Evolutionary conservation across 495 filamentous ascomycete genomes (phyloP).

Genomic region (Eremomyces bilateralis): DNA sequence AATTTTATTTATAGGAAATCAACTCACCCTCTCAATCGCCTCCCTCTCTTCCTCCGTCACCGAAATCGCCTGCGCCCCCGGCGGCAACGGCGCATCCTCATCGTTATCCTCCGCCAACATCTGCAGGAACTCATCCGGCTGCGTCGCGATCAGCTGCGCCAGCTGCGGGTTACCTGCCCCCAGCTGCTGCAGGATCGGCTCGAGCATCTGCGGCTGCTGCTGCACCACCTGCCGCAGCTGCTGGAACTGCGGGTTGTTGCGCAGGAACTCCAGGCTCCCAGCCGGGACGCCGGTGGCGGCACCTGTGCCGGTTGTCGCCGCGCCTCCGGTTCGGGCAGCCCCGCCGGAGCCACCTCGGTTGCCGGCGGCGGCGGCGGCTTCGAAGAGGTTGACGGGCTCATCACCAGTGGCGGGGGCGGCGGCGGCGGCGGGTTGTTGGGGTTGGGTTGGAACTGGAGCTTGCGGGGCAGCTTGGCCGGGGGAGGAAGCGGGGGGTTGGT

Average conservation of each 20-base stretch:
- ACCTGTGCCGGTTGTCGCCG: conserved; percentile 18
- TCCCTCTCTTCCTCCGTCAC: conserved; percentile 93
- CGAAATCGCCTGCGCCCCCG: conserved; percentile 68
- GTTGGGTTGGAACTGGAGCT: conserved; percentile 16
- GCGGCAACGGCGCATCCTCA: conserved; percentile 51
- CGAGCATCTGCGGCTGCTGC: conserved; percentile 92
- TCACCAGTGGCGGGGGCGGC: conserved; percentile 23
- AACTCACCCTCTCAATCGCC: conserved; percentile 81
- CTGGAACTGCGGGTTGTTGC: conserved; percentile 91
- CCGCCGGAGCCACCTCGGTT: conserved; percentile 30
- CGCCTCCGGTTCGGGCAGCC: conserved; percentile 7
- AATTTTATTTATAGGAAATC: conserved; percentile 1
- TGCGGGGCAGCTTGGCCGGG: conserved; percentile 19
- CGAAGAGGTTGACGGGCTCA: conserved; percentile 77
- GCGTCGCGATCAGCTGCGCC: conserved; percentile 66
- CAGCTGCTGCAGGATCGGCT: conserved; percentile 90
- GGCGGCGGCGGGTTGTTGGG: conserved; percentile 11
- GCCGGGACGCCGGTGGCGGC: conserved; percentile 35
- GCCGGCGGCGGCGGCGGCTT: conserved; percentile 66
- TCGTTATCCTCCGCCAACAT: conserved; percentile 62
- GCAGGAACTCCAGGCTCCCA: conserved; percentile 81
- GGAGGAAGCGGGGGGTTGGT: conserved; percentile 25
- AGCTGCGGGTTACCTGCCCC: conserved; percentile 90
- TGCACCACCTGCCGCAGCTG: conserved; percentile 93
- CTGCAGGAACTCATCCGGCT: conserved; percentile 82